A percentile compares a stretch with the other conserved stretches of the same genome.
Conservation (phyloP, 164 flowering plant species). For the Liquidambar formosana region DNA sequence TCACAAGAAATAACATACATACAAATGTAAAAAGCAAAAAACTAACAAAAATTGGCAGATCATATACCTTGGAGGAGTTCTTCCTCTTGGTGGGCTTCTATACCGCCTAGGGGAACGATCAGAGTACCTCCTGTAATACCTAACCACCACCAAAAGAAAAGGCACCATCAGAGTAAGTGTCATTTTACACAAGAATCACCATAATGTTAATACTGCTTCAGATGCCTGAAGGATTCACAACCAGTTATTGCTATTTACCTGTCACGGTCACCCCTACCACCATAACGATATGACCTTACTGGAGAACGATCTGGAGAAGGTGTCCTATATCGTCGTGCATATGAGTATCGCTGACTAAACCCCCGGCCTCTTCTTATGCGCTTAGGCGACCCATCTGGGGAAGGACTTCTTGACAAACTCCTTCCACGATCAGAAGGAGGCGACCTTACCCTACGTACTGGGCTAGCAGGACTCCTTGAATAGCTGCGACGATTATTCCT, state of each 20-base stretch:
- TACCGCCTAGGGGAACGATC: constrained; percentile 84
- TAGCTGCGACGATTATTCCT: constrained; percentile 61
- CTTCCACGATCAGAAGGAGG: constrained; percentile 56
- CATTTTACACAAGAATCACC: background rate
- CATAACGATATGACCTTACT: constrained; percentile 67
- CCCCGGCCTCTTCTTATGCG: constrained; percentile 95
- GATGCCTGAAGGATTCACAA: background rate
- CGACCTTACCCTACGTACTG: constrained; percentile 62
- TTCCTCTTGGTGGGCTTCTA: constrained; percentile 80
- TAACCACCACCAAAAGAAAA: constrained; percentile 16
- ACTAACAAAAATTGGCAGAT: background rate
- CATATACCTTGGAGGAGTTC: constrained; percentile 84
- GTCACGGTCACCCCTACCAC: constrained; percentile 73
- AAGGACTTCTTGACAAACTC: constrained; percentile 80
- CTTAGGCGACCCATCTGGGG: constrained; percentile 86
- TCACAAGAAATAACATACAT: too few relatives aligned
- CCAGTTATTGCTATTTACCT: constrained; percentile 36
- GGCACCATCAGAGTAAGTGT: background rate
- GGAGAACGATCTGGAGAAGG: constrained; percentile 92
- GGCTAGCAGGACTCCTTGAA: constrained; percentile 63
- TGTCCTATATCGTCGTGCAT: constrained; percentile 89
- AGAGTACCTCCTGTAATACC: constrained; percentile 70
- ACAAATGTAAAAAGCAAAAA: too few relatives aligned
- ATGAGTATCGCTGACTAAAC: constrained; percentile 86
- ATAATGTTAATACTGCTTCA: background rate